Evolutionary conservation across 164 flowering plant genomes (phyloP).

Genomic region (Berberis thunbergii): DNA sequence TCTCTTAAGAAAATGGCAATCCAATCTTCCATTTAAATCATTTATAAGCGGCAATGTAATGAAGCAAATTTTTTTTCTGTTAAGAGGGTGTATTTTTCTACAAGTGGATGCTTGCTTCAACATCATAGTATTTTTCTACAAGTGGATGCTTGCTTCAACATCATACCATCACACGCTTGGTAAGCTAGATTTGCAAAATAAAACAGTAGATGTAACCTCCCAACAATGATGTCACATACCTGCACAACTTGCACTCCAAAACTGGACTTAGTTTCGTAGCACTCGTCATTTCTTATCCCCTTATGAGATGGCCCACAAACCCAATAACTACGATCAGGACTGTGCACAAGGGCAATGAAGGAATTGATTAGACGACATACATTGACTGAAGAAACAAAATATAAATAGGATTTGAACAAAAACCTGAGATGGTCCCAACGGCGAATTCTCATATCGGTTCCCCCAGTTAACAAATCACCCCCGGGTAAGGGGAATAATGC

Average conservation of each 20-base stretch:
- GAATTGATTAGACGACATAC: conserved; percentile 2
- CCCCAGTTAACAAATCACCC: conserved; percentile 80
- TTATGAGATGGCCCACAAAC: conserved; percentile 79
- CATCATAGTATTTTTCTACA: too few relatives aligned
- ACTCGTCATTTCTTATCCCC: conserved; percentile 61
- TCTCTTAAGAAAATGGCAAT: too few relatives aligned
- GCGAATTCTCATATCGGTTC: conserved; percentile 33
- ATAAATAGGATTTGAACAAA: neutral
- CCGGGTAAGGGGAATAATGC: conserved; percentile 91
- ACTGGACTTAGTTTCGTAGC: conserved; percentile 68
- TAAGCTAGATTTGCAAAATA: too few relatives aligned
- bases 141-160: too few relatives aligned
- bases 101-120: too few relatives aligned
- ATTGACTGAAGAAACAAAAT: neutral
- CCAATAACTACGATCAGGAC: conserved; percentile 82
- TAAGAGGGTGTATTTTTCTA: too few relatives aligned
- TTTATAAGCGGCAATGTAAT: too few relatives aligned
- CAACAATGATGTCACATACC: conserved; percentile 33
- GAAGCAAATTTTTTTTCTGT: too few relatives aligned
- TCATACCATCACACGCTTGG: too few relatives aligned
- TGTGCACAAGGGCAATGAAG: conserved; percentile 21
- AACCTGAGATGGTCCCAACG: conserved; percentile 95
- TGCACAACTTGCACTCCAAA: conserved; percentile 89
- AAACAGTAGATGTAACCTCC: too few relatives aligned
- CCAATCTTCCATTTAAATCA: too few relatives aligned